Percentiles rank a stretch among this genome's conserved stretches.
phyloP scores from a whole-genome alignment of 139 green algal species.

The Chlamydomonas sphaeroides region DNA sequence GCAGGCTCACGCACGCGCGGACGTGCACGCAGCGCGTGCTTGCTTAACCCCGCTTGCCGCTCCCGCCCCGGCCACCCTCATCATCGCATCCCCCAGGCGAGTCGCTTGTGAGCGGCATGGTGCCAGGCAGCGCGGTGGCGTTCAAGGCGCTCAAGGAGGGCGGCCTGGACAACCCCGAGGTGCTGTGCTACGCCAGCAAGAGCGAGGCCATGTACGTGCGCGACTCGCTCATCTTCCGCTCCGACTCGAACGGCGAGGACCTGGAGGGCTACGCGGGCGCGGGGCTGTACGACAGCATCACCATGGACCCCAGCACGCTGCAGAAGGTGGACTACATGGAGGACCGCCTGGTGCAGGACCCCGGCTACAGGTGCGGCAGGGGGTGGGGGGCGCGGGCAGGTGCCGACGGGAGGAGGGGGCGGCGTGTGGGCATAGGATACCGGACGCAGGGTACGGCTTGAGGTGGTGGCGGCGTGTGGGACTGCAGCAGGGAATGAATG shows the following conservation, averaged over 20 bases:
- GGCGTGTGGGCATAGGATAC: too few species aligned
- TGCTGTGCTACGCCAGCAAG: constrained; percentile 91
- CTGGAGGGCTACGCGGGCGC: constrained; percentile 90
- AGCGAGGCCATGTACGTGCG: constrained; percentile 90
- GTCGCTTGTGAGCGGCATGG: constrained; percentile 93
- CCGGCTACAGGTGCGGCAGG: constrained; percentile 59
- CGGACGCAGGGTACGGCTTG: too few species aligned
- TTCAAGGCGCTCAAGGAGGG: constrained; percentile 80
- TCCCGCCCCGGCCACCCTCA: too few species aligned
- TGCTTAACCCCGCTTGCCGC: too few species aligned
- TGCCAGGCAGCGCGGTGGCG: constrained; percentile 87
- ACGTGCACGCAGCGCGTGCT: too few species aligned
- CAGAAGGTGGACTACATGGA: constrained; percentile 77
- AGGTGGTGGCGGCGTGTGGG: too few species aligned
- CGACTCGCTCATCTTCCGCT: constrained; percentile 93
- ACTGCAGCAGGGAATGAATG: too few species aligned
- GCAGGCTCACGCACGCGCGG: too few species aligned
- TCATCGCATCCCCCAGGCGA: constrained; percentile 75
- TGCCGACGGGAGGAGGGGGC: background rate
- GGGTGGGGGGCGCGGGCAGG: background rate
- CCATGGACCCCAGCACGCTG: constrained; percentile 84
- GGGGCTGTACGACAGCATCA: constrained; percentile 67
- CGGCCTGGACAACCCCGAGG: constrained; percentile 74
- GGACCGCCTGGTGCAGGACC: constrained; percentile 85
- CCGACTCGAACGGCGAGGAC: constrained; percentile 96